Evolutionary conservation across 2,329 filamentous ascomycete species (phyloP).

Genomic region (Epichloe hybrida): DNA sequence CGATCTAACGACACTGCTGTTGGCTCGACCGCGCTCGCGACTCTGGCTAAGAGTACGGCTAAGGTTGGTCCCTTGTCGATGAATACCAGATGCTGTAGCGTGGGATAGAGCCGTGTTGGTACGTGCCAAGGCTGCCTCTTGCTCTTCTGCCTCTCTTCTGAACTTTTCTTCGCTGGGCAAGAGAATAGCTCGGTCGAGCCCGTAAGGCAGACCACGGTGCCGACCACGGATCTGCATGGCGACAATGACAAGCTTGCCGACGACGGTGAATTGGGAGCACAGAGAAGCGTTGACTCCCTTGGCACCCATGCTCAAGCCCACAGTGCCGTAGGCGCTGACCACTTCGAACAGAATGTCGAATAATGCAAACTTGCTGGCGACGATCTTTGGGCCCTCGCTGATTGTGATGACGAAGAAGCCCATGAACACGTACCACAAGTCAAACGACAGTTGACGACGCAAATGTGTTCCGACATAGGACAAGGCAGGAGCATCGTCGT

Average conservation of each 20-base stretch:
- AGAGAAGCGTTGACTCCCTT: constrained; percentile 64
- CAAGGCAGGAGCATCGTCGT: constrained; percentile 44
- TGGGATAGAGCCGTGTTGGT: constrained; percentile 23
- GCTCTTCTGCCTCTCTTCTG: constrained; percentile 37
- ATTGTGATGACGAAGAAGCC: constrained; percentile 90
- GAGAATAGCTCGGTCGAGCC: constrained; percentile 47
- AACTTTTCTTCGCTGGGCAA: constrained; percentile 44
- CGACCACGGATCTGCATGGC: constrained; percentile 58
- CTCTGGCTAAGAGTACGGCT: constrained; percentile 24
- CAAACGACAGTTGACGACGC: constrained; percentile 86
- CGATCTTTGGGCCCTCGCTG: constrained; percentile 61
- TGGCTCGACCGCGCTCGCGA: constrained; percentile 22
- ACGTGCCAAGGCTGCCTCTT: constrained; percentile 25
- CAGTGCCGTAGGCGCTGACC: constrained; percentile 85
- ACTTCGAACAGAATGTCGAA: constrained; percentile 71
- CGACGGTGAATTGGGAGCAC: constrained; percentile 61
- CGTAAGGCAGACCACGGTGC: constrained; percentile 55
- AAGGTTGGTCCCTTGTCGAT: constrained; percentile 16
- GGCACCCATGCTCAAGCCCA: constrained; percentile 81
- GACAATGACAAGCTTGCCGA: constrained; percentile 58
- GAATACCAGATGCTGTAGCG: constrained; percentile 16
- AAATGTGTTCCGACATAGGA: constrained; percentile 88
- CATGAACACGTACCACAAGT: constrained; percentile 92
- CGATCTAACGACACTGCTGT: constrained; percentile 30
- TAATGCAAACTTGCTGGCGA: constrained; percentile 49